A percentile compares a stretch with the other conserved stretches of the same genome.
Conservation (phyloP, 2,329 filamentous ascomycete genomes). For the Microsporum canis region DNA sequence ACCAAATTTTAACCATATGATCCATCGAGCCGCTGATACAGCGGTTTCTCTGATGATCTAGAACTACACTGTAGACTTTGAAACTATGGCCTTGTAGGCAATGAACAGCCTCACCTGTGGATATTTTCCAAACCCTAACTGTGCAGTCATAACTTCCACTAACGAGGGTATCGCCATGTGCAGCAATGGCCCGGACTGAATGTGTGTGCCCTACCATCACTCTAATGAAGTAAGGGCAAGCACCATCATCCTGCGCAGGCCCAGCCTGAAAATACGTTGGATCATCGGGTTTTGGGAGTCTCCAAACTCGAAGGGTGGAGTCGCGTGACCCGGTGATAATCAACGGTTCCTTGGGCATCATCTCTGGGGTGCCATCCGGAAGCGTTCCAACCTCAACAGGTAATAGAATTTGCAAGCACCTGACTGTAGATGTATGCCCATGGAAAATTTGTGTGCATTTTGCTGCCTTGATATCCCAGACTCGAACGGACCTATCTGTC, state of each 20-base stretch:
- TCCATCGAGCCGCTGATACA: slow-evolving; percentile 99
- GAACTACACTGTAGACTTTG: slow-evolving; percentile 94
- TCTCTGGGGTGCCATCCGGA: slow-evolving; percentile 60
- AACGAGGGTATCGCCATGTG: slow-evolving; percentile 88
- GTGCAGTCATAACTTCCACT: slow-evolving; percentile 95
- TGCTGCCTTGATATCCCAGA: slow-evolving; percentile 94
- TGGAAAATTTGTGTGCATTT: slow-evolving; percentile 92
- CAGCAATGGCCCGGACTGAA: slow-evolving; percentile 90
- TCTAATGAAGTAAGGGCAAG: slow-evolving; percentile 91
- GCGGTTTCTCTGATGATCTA: slow-evolving; percentile 81
- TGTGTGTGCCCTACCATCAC: slow-evolving; percentile 77
- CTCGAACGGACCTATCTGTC: slow-evolving; percentile 93
- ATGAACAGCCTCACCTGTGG: slow-evolving; percentile 78
- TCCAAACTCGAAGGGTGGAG: slow-evolving; percentile 89
- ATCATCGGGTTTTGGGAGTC: slow-evolving; percentile 69
- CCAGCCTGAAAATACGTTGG: slow-evolving; percentile 67
- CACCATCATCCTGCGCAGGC: slow-evolving; percentile 57
- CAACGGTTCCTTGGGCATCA: slow-evolving; percentile 87
- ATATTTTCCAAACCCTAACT: slow-evolving; percentile 94
- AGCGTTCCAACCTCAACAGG: slow-evolving; percentile 65
- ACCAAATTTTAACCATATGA: slow-evolving; percentile 96
- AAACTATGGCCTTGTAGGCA: slow-evolving; percentile 75
- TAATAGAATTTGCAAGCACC: slow-evolving; percentile 88
- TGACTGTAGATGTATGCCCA: slow-evolving; percentile 92
- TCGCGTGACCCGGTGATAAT: slow-evolving; percentile 97